Base-by-base conservation (phyloP, 371 early-diverging fungal genomes). In the Syncephalastrum monosporum region DNA sequence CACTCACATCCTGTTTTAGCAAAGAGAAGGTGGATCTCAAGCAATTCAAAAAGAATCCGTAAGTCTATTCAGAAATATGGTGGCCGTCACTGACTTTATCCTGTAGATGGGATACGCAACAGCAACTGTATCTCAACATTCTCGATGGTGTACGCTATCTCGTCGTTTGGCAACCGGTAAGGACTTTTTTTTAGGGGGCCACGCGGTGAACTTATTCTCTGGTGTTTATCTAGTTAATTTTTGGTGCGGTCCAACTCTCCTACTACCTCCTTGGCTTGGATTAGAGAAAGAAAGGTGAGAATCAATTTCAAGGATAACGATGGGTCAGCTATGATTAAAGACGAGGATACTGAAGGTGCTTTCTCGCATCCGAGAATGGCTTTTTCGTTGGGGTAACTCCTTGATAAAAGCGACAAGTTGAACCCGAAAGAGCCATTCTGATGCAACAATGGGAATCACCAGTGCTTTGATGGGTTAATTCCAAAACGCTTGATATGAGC, bases 11-110 rank as follows among this genome's bases (percentile, higher is more conserved):
- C 23, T 15, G 23, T 47, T 41, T 52, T 62, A 82, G 88, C 75
- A 91, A 91, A 63, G 94, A 94, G 68, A 91, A 91, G 59, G 93
- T 94, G 8, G 89, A 92, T 63, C 62, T 91, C 47, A 84, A 85
- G 43, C 81, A 81, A 19, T 91, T 94, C 64, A 84, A 84, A 57
- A 77, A 79, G 53, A 91, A 92, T 57, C 91, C 92, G 70, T 89
- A 73, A 75, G 82, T 71, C 16, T 47, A 45, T 52, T 53, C 13
- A 12, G 5, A 41, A 4, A 42, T 13, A 43, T 8, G 29, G 19
- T 19, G 19, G 13, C 8, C 12, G 13, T 47, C 6, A 29, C 25
- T 47, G n/a, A 21, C 14, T 50, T 14, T 10, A 24, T 25, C 13
- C 42, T 57, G 16, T 60, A 82, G 82, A 46, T 89, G 87, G 86